These are phyloP conservation scores for Sporisorium iseilematis-ciliati DNA, from an alignment of 1,284 basidiomycete genomes.

Conservation along the genomic window DNA sequence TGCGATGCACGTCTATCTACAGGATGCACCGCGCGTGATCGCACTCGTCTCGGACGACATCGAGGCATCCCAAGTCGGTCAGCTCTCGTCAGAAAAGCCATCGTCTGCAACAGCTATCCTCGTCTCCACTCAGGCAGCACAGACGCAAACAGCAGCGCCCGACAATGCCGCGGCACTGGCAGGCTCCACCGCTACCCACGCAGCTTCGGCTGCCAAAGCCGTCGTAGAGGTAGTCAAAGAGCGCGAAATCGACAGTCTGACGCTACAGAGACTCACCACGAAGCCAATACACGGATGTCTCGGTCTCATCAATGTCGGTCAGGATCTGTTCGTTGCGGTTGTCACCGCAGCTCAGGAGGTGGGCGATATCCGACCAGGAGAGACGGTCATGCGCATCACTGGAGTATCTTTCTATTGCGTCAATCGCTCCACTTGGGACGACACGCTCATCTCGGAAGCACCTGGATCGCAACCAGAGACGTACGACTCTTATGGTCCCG, in stretches of 20 bases:
- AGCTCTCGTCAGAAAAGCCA: slow-evolving; percentile 9
- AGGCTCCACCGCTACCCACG: slow-evolving; percentile 26
- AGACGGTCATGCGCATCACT: slow-evolving; percentile 54
- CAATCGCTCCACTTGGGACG: slow-evolving; percentile 60
- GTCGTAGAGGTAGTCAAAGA: slow-evolving; percentile 55
- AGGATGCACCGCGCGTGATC: slow-evolving; percentile 56
- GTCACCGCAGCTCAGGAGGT: slow-evolving; percentile 55
- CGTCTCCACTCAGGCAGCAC: slow-evolving; percentile 32
- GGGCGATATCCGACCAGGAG: slow-evolving; percentile 51
- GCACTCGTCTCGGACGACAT: slow-evolving; percentile 41
- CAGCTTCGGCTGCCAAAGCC: slow-evolving; percentile 31
- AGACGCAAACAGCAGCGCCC: slow-evolving; percentile 4
- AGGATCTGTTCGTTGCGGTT: slow-evolving; percentile 62
- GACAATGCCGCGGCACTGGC: slow-evolving; percentile 20
- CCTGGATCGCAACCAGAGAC: slow-evolving; percentile 42
- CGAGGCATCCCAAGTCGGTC: neutral
- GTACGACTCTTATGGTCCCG: slow-evolving; percentile 34
- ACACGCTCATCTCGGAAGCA: slow-evolving; percentile 41
- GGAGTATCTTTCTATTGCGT: slow-evolving; percentile 65
- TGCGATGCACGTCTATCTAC: slow-evolving; percentile 63
- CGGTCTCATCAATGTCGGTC: slow-evolving; percentile 63
- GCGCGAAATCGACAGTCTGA: slow-evolving; percentile 25
- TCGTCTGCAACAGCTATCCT: slow-evolving; percentile 36
- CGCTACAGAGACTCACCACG: slow-evolving; percentile 37
- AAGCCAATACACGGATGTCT: slow-evolving; percentile 54